Percentiles rank a stretch among this genome's conserved stretches.
phyloP scores from a whole-genome alignment of 2,329 filamentous ascomycete genomes.

The Keithomyces neogunnii region DNA sequence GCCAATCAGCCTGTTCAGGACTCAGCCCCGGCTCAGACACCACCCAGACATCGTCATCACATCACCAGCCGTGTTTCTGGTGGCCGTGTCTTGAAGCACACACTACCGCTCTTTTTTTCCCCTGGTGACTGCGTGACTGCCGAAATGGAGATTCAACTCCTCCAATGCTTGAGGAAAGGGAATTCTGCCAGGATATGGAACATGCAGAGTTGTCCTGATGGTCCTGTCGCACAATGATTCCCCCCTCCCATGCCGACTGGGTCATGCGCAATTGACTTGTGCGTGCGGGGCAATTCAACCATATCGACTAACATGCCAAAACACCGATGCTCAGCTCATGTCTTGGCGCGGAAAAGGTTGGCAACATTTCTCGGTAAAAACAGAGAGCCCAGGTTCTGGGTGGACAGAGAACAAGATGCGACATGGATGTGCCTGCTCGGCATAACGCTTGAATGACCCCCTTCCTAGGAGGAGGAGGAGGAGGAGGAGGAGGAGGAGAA shows the following conservation, averaged over 20 bases:
- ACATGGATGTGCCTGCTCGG: neutral
- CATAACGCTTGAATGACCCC: neutral
- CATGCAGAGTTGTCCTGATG: too few species aligned
- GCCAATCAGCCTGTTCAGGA: neutral
- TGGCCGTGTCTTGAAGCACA: too few species aligned
- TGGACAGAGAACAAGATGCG: neutral
- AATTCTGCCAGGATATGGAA: too few species aligned
- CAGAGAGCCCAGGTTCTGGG: neutral
- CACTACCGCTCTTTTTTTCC: neutral
- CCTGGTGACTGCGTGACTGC: neutral
- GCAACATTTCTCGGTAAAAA: constrained; percentile 12
- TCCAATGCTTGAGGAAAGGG: too few species aligned
- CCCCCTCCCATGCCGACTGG: too few species aligned
- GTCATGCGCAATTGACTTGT: neutral
- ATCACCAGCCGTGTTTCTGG: neutral
- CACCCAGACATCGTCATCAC: neutral
- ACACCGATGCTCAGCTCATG: constrained; percentile 8
- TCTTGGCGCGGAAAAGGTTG: constrained; percentile 8
- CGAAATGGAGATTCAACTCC: neutral
- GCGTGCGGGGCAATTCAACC: neutral
- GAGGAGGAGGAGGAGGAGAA: neutral
- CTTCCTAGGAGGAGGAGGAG: neutral
- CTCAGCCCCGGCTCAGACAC: too few species aligned
- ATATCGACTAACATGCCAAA: neutral
- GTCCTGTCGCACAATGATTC: too few species aligned